Evolutionary conservation across 805 yeast species (phyloP), one percentile per base, ranked within the genome.

Genomic region (Ogataea nitratoaversa): DNA sequence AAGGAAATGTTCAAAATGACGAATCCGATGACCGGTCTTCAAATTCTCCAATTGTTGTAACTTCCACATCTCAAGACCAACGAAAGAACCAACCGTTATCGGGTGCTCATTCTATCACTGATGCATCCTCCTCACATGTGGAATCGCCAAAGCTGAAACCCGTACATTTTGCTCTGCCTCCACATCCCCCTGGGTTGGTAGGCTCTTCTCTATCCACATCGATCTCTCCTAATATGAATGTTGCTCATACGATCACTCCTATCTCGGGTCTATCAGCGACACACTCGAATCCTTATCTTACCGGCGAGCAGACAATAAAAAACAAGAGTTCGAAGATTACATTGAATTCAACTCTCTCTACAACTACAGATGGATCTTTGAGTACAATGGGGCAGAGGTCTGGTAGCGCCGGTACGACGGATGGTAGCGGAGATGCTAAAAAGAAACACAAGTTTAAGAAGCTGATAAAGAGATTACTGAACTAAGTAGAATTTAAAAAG

Each of bases 391-490:
- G 14, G 6, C 29, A 27, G 13, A 5, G 6, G 14, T 25, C 30
- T 1, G 18, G 5, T 18, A 13, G 16, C 3, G 18, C 24, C 12
- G 20, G 23, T 8, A 19, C 17, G 5, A 19, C 5, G 3, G 5
- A 5, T 12, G 34, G 11, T 23, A 23, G n/a, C 7, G 20, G 23
- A n/a, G 16, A 30, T 13, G 17, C 17, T 4, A 47, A 47, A 30
- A 47, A 45, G 41, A 43, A 45, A 24, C 47, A 42, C 11, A 38
- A 39, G 4, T 22, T 50, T 16, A 45, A 33, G 33, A 38, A 40
- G 17, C 25, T 50, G 17, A 24, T 50, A 30, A 50, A 47, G 16
- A 50, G 38, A 20, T 42, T 50, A 2, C 38, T 48, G 6, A 44
- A 34, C 27, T 47, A 23, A 39, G n/a, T 8, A n/a, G n/a, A n/a